A percentile compares a stretch with the other conserved stretches of the same genome.
These are phyloP conservation scores for Monoraphidium neglectum DNA, from an alignment of 139 green algal genomes.

Conservation along the genomic window DNA sequence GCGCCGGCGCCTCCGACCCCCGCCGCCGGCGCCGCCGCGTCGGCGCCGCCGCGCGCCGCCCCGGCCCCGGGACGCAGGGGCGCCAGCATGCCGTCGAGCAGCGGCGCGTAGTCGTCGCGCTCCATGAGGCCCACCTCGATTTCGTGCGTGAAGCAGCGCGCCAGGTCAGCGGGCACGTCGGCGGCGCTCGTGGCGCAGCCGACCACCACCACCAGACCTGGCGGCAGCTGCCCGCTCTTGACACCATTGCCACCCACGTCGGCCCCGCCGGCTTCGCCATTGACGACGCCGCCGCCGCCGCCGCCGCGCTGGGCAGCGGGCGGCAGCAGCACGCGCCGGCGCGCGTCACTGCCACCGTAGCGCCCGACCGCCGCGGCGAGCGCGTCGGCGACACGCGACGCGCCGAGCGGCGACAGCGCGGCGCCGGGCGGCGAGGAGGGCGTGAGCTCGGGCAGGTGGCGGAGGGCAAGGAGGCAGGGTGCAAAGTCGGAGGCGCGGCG, in stretches of 20 bases:
- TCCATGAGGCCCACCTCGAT: slow-evolving; percentile 54
- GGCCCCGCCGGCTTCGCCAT: not conserved
- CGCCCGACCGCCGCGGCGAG: slow-evolving; percentile 38
- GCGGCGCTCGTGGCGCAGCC: slow-evolving; percentile 44
- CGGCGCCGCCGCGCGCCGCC: not conserved
- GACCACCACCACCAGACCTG: slow-evolving; percentile 66
- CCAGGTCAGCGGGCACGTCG: slow-evolving; percentile 63
- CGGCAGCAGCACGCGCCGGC: slow-evolving; percentile 5
- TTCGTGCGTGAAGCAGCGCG: slow-evolving; percentile 87
- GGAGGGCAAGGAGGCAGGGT: slow-evolving; percentile 64
- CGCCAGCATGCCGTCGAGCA: slow-evolving; percentile 51
- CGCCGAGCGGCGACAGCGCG: not conserved
- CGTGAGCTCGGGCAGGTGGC: slow-evolving; percentile 42
- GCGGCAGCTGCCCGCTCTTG: not conserved
- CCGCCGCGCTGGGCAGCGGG: too few relatives aligned
- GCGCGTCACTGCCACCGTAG: slow-evolving; percentile 5
- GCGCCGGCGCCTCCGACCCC: not conserved
- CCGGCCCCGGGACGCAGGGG: slow-evolving; percentile 1
- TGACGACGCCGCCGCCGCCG: too few relatives aligned
- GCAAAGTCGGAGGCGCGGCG: slow-evolving; percentile 50
- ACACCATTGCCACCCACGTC: not conserved
- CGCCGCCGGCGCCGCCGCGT: not conserved
- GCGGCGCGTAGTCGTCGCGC: slow-evolving; percentile 23
- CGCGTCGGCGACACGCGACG: slow-evolving; percentile 28
- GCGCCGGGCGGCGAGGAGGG: not conserved